Percentiles rank a stretch among this genome's conserved stretches.
phyloP scores from a whole-genome alignment of 2,329 filamentous ascomycete genomes.

The Neocucurbitaria cava region DNA sequence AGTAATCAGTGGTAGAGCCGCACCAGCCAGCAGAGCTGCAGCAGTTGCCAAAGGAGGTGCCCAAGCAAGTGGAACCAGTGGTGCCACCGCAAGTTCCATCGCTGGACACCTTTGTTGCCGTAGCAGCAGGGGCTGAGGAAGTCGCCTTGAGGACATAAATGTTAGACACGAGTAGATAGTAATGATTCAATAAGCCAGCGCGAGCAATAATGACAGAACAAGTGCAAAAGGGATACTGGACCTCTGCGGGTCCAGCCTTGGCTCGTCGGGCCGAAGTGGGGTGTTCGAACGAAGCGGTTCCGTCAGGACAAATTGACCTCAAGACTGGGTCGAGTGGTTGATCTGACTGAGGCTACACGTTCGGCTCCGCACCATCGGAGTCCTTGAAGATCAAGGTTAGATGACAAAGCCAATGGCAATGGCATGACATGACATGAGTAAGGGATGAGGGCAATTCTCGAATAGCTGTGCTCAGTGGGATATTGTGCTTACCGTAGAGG shows the following conservation, averaged over 20 bases:
- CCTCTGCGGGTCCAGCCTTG: conserved; percentile 2
- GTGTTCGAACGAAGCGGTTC: background rate
- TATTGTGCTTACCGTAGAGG: conserved; percentile 20
- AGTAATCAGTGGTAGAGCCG: conserved; percentile 31
- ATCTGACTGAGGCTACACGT: conserved; percentile 3
- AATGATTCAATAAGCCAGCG: background rate
- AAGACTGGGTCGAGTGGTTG: background rate
- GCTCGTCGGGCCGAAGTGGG: conserved; percentile 3
- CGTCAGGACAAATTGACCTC: background rate
- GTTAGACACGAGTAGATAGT: conserved; percentile 10
- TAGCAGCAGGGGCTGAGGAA: conserved; percentile 15
- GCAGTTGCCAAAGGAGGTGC: conserved; percentile 53
- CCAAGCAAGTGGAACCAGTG: conserved; percentile 53
- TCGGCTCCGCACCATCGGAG: conserved; percentile 6
- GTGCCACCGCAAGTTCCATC: conserved; percentile 53
- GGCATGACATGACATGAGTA: background rate
- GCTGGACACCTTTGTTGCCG: conserved; percentile 40
- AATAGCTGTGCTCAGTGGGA: conserved; percentile 1
- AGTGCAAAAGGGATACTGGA: conserved; percentile 7
- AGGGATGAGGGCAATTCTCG: conserved; percentile 11
- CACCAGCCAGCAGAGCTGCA: conserved; percentile 50
- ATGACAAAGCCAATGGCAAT: conserved; percentile 14
- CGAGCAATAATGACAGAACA: conserved; percentile 6
- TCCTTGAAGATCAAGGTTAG: conserved; percentile 18
- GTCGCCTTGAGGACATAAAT: conserved; percentile 4